Base-by-base conservation (phyloP, 192 early-diverging fungal species). In the Phycomyces nitens region DNA sequence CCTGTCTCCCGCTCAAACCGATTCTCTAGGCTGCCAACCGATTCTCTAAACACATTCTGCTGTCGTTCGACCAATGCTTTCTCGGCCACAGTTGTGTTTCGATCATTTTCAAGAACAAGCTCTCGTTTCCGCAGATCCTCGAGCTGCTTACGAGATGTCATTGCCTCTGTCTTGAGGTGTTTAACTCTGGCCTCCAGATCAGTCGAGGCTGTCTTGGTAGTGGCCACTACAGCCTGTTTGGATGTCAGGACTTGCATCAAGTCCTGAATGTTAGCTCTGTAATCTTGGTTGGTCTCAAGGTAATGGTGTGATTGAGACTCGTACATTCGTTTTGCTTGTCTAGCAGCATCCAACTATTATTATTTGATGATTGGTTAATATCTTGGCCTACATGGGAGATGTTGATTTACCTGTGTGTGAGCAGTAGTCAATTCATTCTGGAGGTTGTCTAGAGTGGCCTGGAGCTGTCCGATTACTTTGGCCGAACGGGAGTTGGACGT, bases 161-260 rank as follows among this genome's bases (percentile, higher is more conserved):
- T 22, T 20, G 57, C 57, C 57, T 59, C 39, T 11, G 38, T 41
- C 23, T 59, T 59, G 11, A 59, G 41, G 15, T 59, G 57, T 21
- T 59, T 59, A 5, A 59, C 57, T 44, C 67, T 43, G 11, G 29
- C 27, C 44, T 73, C 71, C 14, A 68, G 40, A 14, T 67, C 39
- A 1, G 50, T 42, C 23, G 71, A 68, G 22, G 44, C 22, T 22
- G 53, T 43, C 42, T 62, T 61, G 10, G 71, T 73, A 24, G 54
- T 21, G 16, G 66, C 65, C 50, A 73, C 22, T 16, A 64, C 29
- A 20, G 49, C 41, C 49, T 73, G 60, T 62, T 73, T 73, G 16
- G 55, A 49, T 47, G 67, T 61, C 26, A 73, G 42, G 3, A 63
- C 21, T 53, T 73, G 54, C 71, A 73, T 73, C 23, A 73, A 27